Percentiles rank a stretch among this genome's conserved stretches.
These are phyloP conservation scores for Rhodotorula sp. DNA, from an alignment of 1,284 basidiomycete genomes.

Conservation along the genomic window DNA sequence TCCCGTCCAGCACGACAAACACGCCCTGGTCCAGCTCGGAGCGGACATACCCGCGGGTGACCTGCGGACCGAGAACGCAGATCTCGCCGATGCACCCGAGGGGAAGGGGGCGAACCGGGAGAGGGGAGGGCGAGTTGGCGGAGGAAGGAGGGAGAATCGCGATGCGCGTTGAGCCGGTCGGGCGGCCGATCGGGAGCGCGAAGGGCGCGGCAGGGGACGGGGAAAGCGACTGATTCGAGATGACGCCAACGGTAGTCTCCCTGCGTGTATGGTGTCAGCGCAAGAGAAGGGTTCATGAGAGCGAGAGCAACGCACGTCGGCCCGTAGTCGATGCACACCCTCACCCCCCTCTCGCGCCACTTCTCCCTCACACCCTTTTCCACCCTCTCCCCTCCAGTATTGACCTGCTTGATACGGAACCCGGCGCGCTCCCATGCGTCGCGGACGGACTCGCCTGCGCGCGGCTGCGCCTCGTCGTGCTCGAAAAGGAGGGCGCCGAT, in stretches of 20 bases:
- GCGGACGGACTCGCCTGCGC: constrained; percentile 18
- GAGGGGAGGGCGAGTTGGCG: not conserved
- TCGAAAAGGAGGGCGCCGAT: constrained; percentile 41
- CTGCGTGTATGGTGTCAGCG: not conserved
- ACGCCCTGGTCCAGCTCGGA: constrained; percentile 34
- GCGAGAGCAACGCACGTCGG: constrained; percentile 31
- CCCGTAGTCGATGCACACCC: constrained; percentile 45
- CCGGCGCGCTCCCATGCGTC: constrained; percentile 34
- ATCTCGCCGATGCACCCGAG: constrained; percentile 46
- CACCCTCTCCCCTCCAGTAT: constrained; percentile 45
- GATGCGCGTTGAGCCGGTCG: constrained; percentile 40
- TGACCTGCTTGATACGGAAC: constrained; percentile 39
- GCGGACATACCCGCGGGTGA: constrained; percentile 42
- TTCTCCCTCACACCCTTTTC: constrained; percentile 39
- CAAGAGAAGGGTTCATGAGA: too few species aligned
- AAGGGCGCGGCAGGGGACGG: constrained; percentile 11
- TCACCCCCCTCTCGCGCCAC: constrained; percentile 42
- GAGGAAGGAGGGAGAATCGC: constrained; percentile 26
- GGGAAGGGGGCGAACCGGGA: constrained; percentile 24
- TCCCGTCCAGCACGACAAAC: constrained; percentile 22
- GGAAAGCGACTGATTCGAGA: constrained; percentile 30
- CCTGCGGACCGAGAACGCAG: constrained; percentile 43
- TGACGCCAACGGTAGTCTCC: constrained; percentile 46
- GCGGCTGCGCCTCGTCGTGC: constrained; percentile 38
- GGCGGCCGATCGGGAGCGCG: constrained; percentile 43